These are phyloP conservation scores for Parachaetomium inaequale DNA, from an alignment of 495 filamentous ascomycete genomes.

Conservation along the genomic window DNA sequence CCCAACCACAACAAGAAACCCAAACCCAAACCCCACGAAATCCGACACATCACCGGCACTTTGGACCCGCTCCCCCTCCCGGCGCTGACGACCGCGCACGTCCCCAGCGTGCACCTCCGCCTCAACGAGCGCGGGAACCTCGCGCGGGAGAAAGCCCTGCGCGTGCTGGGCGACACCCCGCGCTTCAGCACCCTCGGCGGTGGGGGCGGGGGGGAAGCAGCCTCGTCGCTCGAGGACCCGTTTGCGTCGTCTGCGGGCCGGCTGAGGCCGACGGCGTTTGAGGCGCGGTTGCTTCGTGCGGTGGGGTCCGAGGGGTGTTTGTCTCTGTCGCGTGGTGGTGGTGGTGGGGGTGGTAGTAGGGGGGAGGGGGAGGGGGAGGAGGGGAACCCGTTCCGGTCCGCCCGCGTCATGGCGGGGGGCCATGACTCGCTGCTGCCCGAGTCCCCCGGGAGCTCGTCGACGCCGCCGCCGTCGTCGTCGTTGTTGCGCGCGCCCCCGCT, in stretches of 20 bases:
- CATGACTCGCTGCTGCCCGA: conserved; percentile 1
- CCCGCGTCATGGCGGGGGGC: conserved; percentile 14
- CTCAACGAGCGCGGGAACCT: conserved; percentile 24
- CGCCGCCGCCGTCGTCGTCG: too few relatives aligned
- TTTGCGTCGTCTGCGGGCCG: not conserved
- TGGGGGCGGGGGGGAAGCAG: too few relatives aligned
- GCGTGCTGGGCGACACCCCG: conserved; percentile 17
- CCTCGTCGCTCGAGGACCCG: not conserved
- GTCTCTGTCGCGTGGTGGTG: too few relatives aligned
- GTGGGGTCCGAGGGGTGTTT: not conserved
- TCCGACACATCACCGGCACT: not conserved
- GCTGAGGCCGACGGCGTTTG: not conserved
- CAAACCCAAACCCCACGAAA: not conserved
- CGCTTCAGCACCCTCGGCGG: not conserved
- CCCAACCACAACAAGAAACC: not conserved
- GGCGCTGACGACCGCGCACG: too few relatives aligned
- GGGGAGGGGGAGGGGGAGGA: too few relatives aligned
- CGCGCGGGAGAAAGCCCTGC: conserved; percentile 20
- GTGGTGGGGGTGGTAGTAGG: too few relatives aligned
- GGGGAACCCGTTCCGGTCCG: conserved; percentile 21
- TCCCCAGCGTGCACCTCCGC: not conserved
- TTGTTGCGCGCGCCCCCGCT: too few relatives aligned
- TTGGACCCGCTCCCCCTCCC: not conserved
- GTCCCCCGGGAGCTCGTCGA: not conserved
- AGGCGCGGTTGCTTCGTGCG: conserved; percentile 1